Base-by-base conservation (phyloP, 2,329 filamentous ascomycete genomes). In the Arachnomyces sp. region DNA sequence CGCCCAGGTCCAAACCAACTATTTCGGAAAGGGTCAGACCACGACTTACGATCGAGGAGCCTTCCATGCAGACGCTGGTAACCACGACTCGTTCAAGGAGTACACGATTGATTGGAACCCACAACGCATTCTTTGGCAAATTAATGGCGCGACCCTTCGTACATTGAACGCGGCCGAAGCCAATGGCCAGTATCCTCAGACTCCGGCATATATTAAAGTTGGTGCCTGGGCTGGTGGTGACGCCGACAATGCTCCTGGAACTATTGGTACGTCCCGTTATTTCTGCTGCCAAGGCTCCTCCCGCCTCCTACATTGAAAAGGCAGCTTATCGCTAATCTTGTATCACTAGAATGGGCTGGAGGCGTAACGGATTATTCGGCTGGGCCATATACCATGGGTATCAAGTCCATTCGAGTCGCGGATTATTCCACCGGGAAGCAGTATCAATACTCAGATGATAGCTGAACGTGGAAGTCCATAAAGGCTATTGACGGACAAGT, bases 221-320 rank as follows among this genome's bases (percentile, higher is more conserved):
- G 92, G 92, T 45, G 72, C 84, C 42, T 98, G 92, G 92, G 81
- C 86, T 39, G 92, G 88, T 56, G 92, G 92, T 52, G 92, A 96
- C 62, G 65, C 86, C 1, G 73, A 72, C 18, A 95, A 96, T 62
- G 57, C 80, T 1, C 61, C 73, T 11, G 92, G 92, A 43, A 96
- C 90, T 12, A 86, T 96, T 53, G 52, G 68, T 72, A 57, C 59
- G n/a, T 67, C 60, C 14, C 18, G 9, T 14, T 18, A 14, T 15
- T 44, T 12, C 28, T 17, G 14, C 43, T 6, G 18, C 30, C 35
- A 34, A 14, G 34, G 28, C 40, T 37, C 40, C 41, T 39, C 34
- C 37, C 2, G 14, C 12, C 17, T 29, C n/a, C n/a, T 45, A 14
- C 49, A 25, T 36, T 18, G n/a, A n/a, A n/a, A n/a, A n/a, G n/a